Percentiles rank a stretch among this genome's conserved stretches.
Conservation (phyloP, 805 yeast genomes). For the Kodamaea kakaduensis region DNA sequence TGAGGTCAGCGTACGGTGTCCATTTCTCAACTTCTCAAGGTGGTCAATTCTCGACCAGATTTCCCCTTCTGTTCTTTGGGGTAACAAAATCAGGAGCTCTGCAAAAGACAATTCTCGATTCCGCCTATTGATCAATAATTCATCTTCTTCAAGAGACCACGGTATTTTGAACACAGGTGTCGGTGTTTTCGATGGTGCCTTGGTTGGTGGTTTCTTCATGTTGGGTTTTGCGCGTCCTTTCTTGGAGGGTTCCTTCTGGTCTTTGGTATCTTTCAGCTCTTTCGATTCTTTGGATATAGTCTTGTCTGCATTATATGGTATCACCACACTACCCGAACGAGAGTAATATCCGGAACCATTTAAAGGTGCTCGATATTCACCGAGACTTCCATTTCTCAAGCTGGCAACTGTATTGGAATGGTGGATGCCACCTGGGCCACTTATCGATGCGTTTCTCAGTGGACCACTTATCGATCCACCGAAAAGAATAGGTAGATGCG, state of each 20-base stretch:
- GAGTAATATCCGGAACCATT: conserved; percentile 29
- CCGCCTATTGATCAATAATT: conserved; percentile 50
- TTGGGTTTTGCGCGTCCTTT: neutral
- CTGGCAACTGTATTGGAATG: conserved; percentile 34
- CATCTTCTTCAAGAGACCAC: conserved; percentile 71
- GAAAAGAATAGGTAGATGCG: conserved; percentile 41
- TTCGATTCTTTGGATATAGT: neutral
- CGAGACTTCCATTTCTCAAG: conserved; percentile 39
- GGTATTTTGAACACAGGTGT: conserved; percentile 30
- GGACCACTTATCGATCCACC: conserved; percentile 44
- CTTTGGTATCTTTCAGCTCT: conserved; percentile 19
- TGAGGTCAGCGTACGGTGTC: conserved; percentile 25
- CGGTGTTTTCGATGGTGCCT: neutral
- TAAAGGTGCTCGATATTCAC: conserved; percentile 14
- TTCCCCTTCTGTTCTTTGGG: conserved; percentile 70
- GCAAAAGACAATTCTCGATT: conserved; percentile 61
- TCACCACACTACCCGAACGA: conserved; percentile 36
- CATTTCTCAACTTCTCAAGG: conserved; percentile 37
- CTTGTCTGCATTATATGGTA: conserved; percentile 29
- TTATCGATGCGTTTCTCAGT: conserved; percentile 33
- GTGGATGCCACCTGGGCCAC: conserved; percentile 34
- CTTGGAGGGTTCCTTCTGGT: conserved; percentile 5
- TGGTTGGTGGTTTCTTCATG: conserved; percentile 6
- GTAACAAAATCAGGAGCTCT: conserved; percentile 69
- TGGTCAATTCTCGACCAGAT: conserved; percentile 59